These are phyloP conservation scores for Alternaria gaisen DNA, from an alignment of 2,329 filamentous ascomycete species.

Conservation along the genomic window DNA sequence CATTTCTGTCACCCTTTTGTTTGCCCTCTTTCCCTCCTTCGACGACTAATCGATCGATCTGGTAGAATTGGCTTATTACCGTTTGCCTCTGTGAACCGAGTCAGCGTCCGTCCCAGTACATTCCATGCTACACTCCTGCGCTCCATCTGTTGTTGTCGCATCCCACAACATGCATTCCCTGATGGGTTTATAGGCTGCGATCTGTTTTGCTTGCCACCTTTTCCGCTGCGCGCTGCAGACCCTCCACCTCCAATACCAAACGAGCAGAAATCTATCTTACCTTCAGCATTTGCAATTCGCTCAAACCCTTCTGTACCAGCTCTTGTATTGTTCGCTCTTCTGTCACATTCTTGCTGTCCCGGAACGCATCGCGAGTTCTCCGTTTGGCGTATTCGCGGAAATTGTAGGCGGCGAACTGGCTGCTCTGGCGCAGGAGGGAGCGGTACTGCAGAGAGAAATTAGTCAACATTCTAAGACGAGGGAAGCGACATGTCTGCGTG, in stretches of 20 bases:
- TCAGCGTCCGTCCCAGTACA: conserved; percentile 47
- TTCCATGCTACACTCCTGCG: background rate
- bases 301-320: conserved; percentile 85
- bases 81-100: conserved; percentile 81
- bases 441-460: conserved; percentile 72
- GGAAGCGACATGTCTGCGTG: background rate
- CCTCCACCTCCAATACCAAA: background rate
- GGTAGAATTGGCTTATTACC: conserved; percentile 92
- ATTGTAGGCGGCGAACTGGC: conserved; percentile 93
- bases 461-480: background rate
- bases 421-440: conserved; percentile 84
- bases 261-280: conserved; percentile 57
- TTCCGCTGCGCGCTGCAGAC: background rate
- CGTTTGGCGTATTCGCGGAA: conserved; percentile 96
- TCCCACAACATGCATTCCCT: conserved; percentile 5
- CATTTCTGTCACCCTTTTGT: conserved; percentile 71
- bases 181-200: background rate
- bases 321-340: conserved; percentile 85
- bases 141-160: background rate
- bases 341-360: conserved; percentile 75
- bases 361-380: conserved; percentile 88
- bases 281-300: conserved; percentile 90
- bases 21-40: conserved; percentile 85
- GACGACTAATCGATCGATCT: conserved; percentile 89
- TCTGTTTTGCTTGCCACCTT: background rate